Base-by-base conservation (phyloP, 495 filamentous ascomycete species). In the Daldinia concentrica region DNA sequence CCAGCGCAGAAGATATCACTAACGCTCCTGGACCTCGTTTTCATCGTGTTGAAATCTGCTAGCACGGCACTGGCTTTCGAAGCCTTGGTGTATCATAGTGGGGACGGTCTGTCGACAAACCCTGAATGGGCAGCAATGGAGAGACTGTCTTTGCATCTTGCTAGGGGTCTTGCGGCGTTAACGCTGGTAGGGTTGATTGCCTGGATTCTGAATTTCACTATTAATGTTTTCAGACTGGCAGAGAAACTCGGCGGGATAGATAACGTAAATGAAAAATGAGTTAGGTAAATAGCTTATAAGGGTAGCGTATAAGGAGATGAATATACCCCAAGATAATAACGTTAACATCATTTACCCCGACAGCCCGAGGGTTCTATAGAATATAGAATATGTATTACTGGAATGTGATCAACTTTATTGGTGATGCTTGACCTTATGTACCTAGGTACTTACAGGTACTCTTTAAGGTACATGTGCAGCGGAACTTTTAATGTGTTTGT, bases 31-130 rank as follows among this genome's bases (percentile, higher is more conserved):
- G 95, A 99, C 80, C 85, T 98, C 3, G 87, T 97, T 77, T 99
- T 99, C 78, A 96, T 99, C 70, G 92, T 98, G 29, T 97, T 99
- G 79, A 93, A 97, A 77, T 92, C 94, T 1, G 92, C 94, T 48
- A 98, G 97, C 79, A 81, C 97, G 41, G 91, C 92, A 56, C 80
- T 99, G 74, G 94, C 96, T 9, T 97, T 98, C 77, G 90, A 91
- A 76, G 89, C 92, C 9, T 80, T 97, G 54, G 89, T 86, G 8
- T 93, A 93, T 78, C 86, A 90, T 54, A 85, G 86, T 43, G 78
- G 78, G 5, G 71, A 75, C 36, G 65, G 66, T 22, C 43, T 56
- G 12, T 66, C 76, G 39, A 54, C 22, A 2, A 55, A 63, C 11
- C 12, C 63, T 8, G 30, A 48, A 17, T 54, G 36, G 32, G 45